Conservation (phyloP, 805 yeast genomes). For the Yamadazyma olivae region DNA sequence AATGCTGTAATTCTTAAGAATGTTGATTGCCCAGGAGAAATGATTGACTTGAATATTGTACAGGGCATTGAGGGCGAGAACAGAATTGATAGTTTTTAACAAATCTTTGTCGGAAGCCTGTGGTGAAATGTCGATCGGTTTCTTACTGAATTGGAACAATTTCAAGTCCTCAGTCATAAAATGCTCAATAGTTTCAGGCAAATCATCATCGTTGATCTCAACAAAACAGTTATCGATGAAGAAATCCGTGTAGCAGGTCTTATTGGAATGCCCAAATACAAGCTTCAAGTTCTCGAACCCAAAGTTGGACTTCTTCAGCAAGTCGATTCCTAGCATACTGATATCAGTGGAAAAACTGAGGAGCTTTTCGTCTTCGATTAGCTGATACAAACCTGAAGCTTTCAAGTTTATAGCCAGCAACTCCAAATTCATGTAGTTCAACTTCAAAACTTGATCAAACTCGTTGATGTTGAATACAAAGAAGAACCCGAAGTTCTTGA, state of each 20-base stretch:
- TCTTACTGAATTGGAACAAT: slow-evolving; percentile 10
- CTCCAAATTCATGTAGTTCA: slow-evolving; percentile 1
- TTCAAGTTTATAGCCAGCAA: slow-evolving; percentile 4
- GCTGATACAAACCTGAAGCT: slow-evolving; percentile 4
- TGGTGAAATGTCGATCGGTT: not conserved
- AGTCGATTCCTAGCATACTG: slow-evolving; percentile 2
- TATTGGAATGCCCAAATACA: slow-evolving; percentile 5
- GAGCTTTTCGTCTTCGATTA: slow-evolving; percentile 3
- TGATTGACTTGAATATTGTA: slow-evolving; percentile 18
- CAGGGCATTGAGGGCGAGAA: slow-evolving; percentile 1
- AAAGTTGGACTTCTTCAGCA: not conserved
- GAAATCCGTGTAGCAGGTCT: slow-evolving; percentile 3
- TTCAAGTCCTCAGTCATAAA: slow-evolving; percentile 6
- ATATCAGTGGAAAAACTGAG: slow-evolving; percentile 1
- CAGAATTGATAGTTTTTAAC: not conserved
- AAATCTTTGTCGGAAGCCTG: not conserved
- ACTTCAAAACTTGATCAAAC: slow-evolving; percentile 3
- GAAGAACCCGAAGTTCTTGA: slow-evolving; percentile 6
- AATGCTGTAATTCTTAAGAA: slow-evolving; percentile 16
- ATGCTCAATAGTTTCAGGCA: slow-evolving; percentile 1
- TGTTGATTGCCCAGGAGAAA: slow-evolving; percentile 17
- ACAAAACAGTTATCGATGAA: slow-evolving; percentile 6
- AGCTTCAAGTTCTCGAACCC: slow-evolving; percentile 6
- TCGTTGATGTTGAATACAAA: slow-evolving; percentile 10
- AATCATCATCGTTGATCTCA: slow-evolving; percentile 3